Conservation (phyloP, 2,329 filamentous ascomycete genomes). For the Fusarium sp. region DNA sequence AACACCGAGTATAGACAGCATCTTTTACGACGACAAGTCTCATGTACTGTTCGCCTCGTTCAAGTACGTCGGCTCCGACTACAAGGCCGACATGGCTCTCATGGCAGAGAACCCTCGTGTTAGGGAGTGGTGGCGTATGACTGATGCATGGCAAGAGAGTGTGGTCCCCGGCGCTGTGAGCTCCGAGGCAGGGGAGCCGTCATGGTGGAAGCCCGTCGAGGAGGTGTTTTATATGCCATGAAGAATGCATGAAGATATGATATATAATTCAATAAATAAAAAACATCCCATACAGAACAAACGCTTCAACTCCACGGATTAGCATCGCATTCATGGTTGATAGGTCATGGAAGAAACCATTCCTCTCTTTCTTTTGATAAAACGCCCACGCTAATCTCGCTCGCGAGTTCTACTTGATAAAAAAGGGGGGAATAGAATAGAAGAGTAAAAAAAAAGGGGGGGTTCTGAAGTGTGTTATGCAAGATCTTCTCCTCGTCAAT, state of each 20-base stretch:
- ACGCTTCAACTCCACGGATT: background rate
- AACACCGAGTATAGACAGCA: constrained; percentile 67
- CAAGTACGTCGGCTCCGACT: constrained; percentile 82
- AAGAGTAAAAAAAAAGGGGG: constrained; percentile 28
- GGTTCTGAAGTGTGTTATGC: constrained; percentile 41
- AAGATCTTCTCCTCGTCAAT: constrained; percentile 40
- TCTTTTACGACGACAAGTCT: constrained; percentile 74
- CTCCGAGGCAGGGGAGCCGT: constrained; percentile 69
- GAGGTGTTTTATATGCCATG: constrained; percentile 75
- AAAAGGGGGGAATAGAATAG: constrained; percentile 32
- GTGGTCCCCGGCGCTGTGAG: constrained; percentile 70
- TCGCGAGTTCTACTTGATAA: constrained; percentile 45
- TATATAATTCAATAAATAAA: background rate
- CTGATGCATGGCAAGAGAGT: constrained; percentile 78
- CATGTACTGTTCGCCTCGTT: constrained; percentile 79
- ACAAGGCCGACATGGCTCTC: constrained; percentile 78
- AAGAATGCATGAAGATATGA: constrained; percentile 19
- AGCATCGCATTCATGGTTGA: constrained; percentile 28
- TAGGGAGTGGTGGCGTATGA: constrained; percentile 84
- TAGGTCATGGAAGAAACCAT: constrained; percentile 34
- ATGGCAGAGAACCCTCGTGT: constrained; percentile 81
- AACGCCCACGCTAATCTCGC: constrained; percentile 48
- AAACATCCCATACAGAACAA: background rate
- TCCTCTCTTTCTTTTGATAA: constrained; percentile 37
- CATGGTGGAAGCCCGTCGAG: constrained; percentile 77